A percentile compares a stretch with the other conserved stretches of the same genome.
Evolutionary conservation across 805 yeast species (phyloP).

Genomic region (Candida dajiaensis): DNA sequence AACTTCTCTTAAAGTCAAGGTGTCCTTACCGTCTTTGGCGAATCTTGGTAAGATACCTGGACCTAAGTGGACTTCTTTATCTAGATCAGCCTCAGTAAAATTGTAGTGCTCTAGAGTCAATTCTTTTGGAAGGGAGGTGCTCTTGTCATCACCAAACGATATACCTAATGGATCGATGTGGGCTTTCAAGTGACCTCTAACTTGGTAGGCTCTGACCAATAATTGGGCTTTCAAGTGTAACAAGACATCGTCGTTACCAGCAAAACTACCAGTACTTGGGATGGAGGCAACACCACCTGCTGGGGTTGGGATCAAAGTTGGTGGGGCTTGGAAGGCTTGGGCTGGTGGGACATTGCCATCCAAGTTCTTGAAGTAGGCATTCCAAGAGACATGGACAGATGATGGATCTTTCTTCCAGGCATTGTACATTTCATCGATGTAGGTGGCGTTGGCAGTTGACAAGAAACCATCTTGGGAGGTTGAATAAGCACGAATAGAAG

Average conservation of each 20-base stretch:
- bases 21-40: conserved; percentile 50
- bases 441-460: conserved; percentile 79
- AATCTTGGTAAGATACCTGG: conserved; percentile 97
- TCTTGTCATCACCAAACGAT: conserved; percentile 66
- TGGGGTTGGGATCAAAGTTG: conserved; percentile 78
- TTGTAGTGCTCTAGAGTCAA: conserved; percentile 89
- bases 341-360: conserved; percentile 66
- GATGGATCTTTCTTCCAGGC: conserved; percentile 90
- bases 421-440: conserved; percentile 96
- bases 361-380: conserved; percentile 90
- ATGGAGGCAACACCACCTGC: conserved; percentile 68
- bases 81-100: conserved; percentile 80
- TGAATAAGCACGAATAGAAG: conserved; percentile 7
- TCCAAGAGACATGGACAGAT: conserved; percentile 95
- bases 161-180: conserved; percentile 93
- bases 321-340: conserved; percentile 85
- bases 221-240: conserved; percentile 93
- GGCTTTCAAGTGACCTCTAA: conserved; percentile 95
- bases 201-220: conserved; percentile 97
- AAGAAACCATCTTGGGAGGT: conserved; percentile 59
- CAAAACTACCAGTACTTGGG: conserved; percentile 35
- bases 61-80: conserved; percentile 81
- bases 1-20: conserved; percentile 73
- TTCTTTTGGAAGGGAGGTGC: conserved; percentile 65
- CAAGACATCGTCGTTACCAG: conserved; percentile 50